Base-by-base conservation (phyloP, 306 rosid species). In the Trifolium dubium region DNA sequence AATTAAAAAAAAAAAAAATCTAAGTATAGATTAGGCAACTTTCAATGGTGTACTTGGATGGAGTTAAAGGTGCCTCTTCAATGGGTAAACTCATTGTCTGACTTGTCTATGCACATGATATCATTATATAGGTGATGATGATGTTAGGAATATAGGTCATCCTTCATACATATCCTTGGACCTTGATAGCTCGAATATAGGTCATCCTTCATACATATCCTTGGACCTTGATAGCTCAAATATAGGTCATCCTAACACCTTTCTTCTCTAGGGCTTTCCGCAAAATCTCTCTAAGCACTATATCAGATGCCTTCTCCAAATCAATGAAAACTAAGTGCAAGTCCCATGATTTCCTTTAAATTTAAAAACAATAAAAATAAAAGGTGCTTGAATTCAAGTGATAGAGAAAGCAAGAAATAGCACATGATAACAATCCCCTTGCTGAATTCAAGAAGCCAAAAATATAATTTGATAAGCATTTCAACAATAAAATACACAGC, bases 401-500 rank as follows among this genome's bases (percentile, higher is more conserved):
- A 41, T 41, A 41, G 47, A 41, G 47, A 41, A 49, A 49, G 54
- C 18, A n/a, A 49, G 17, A 47, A 47, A 47, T 5, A 43, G 5
- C 49, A 43, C 13, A 43, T 43, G 63, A 56, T 75, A 66, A n/a
- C 64, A 53, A 64, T 53, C 66, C 67, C 73, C 19, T 15, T 7
- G 18, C 29, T n/a, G 63, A 32, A 40, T 2, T 58, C 62, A 58
- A 32, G 54, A 32, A 58, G 15, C 23, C 19, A 67, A 56, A 46
- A 69, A 61, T 3, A 68, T 44, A 40, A 74, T 53, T 65, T 55
- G 28, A 30, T 74, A 67, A 6, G 30, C 39, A 56, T 54, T 76
- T 31, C 61, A 43, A 29, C 39, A 65, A 41, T 11, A 76, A 58
- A 58, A 67, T 46, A 76, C 51, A 59, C 29, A 46, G 19, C 71